Evolutionary conservation across 345 rosid genomes (phyloP), one percentile per base, ranked within the genome.

Genomic region (rapeseed (Brassica napus)): DNA sequence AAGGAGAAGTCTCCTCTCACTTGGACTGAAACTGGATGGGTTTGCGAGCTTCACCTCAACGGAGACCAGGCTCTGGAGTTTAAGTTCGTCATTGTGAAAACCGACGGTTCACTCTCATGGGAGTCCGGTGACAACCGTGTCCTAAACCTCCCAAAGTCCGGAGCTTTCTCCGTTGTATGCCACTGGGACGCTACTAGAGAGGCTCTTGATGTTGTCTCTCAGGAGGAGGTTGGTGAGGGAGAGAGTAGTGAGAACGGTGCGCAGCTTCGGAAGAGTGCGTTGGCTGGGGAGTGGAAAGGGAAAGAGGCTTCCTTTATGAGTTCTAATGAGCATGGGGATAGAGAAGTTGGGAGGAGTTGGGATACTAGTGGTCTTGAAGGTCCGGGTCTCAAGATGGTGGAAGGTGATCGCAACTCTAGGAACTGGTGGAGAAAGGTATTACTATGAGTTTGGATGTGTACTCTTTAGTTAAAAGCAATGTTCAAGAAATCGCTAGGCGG

Each of bases 351-450:
- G 42, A 86, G 90, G 52, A 88, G 66, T 73, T 95, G 96, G 99
- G 91, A 91, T 59, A 88, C 92, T 12, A 86, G 83, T 1, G 92
- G 90, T 81, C 94, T 95, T 79, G 72, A 87, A 81, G 98, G 97
- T 1, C 14, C 86, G 77, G 83, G 88, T 76, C 82, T 90, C 11
- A 88, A 79, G 84, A 81, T 95, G 81, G 96, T 93, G 15, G 92
- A 93, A 74, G 91, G 91, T 81, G 99, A 95, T 87, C 89, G 71
- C 24, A 83, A 76, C 77, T 93, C 90, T 59, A 88, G 81, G 79
- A 95, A 91, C 79, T 95, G 99, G 99, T 86, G 98, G 99, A 88
- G 84, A 79, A 95, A 95, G 99, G 99, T 95, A 73, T 68, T 31
- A 3, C 65, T 72, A 15, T 78, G 39, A 32, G n/a, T 65, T 35